A percentile compares a stretch with the other conserved stretches of the same genome.
phyloP scores from a whole-genome alignment of 2,329 filamentous ascomycete genomes.

The Trichoderma sp. region DNA sequence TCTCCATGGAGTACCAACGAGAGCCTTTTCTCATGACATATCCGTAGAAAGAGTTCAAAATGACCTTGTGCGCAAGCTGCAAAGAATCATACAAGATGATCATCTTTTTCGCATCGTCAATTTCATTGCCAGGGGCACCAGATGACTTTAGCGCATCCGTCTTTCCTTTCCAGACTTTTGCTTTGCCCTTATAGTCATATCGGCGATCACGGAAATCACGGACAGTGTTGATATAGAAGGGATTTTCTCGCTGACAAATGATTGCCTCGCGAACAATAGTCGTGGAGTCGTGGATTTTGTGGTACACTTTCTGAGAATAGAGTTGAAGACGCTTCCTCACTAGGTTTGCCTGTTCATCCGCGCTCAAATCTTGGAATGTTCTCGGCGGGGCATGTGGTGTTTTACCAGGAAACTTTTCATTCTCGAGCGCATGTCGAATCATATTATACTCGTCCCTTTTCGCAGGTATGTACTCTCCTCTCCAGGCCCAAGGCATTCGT shows the following conservation, averaged over 20 bases:
- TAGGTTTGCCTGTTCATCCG: conserved; percentile 77
- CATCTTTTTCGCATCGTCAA: conserved; percentile 98
- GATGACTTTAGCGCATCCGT: conserved; percentile 80
- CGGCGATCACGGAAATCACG: conserved; percentile 93
- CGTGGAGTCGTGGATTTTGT: conserved; percentile 95
- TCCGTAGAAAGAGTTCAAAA: conserved; percentile 97
- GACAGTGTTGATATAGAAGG: conserved; percentile 97
- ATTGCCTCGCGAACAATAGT: conserved; percentile 94
- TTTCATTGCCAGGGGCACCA: conserved; percentile 70
- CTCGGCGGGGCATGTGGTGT: conserved; percentile 66
- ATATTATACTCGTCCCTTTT: conserved; percentile 99
- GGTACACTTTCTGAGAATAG: conserved; percentile 98
- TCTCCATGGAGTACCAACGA: conserved; percentile 98
- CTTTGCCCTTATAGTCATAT: conserved; percentile 97
- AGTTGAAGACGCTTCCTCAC: conserved; percentile 84
- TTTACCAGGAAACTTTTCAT: conserved; percentile 85
- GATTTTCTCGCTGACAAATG: conserved; percentile 96
- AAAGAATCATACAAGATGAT: conserved; percentile 93
- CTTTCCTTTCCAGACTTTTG: conserved; percentile 98
- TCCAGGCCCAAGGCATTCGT: conserved; percentile 93
- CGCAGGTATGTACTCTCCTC: conserved; percentile 93
- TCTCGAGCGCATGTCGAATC: conserved; percentile 88
- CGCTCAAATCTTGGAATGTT: conserved; percentile 74
- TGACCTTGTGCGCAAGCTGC: conserved; percentile 97
- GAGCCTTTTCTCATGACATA: conserved; percentile 99